A percentile compares a stretch with the other conserved stretches of the same genome.
These are phyloP conservation scores for Viridothelium virens DNA, from an alignment of 495 filamentous ascomycete genomes.

Conservation along the genomic window DNA sequence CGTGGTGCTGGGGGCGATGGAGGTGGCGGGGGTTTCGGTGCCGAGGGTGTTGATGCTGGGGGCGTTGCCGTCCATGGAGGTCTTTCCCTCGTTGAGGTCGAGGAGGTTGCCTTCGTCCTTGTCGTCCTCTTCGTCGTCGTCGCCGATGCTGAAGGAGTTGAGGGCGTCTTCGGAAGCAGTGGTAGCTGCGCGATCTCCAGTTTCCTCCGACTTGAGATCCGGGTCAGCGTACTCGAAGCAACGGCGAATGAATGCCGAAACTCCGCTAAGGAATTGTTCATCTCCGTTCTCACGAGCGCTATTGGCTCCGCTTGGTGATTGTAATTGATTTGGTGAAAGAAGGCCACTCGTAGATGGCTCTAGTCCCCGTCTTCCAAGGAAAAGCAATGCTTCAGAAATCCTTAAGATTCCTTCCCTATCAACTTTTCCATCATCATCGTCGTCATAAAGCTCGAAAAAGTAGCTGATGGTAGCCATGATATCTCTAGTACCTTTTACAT, in stretches of 20 bases:
- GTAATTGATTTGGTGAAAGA: background rate
- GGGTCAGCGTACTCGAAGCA: slow-evolving; percentile 99
- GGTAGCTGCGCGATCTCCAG: slow-evolving; percentile 20
- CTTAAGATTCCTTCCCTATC: slow-evolving; percentile 92
- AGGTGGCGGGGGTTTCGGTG: slow-evolving; percentile 17
- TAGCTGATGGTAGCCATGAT: slow-evolving; percentile 97
- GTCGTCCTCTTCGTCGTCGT: slow-evolving; percentile 64
- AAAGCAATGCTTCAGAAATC: slow-evolving; percentile 89
- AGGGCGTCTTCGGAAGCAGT: slow-evolving; percentile 33
- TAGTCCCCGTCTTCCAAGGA: slow-evolving; percentile 82
- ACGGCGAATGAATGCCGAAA: slow-evolving; percentile 88
- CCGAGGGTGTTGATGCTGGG: slow-evolving; percentile 16
- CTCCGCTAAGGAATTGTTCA: slow-evolving; percentile 80
- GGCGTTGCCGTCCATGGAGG: slow-evolving; percentile 22
- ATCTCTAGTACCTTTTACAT: slow-evolving; percentile 83
- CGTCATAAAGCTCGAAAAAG: slow-evolving; percentile 96
- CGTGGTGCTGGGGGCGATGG: slow-evolving; percentile 1
- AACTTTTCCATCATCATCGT: slow-evolving; percentile 83
- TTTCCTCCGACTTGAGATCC: slow-evolving; percentile 59
- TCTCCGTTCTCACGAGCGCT: slow-evolving; percentile 43
- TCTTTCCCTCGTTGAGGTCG: slow-evolving; percentile 38
- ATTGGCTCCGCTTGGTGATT: background rate
- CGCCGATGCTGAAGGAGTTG: slow-evolving; percentile 65
- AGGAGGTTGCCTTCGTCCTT: slow-evolving; percentile 65
- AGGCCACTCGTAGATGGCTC: slow-evolving; percentile 33